Base-by-base conservation (phyloP, 78 protist genomes). In the Dictyostelium intermedium region DNA sequence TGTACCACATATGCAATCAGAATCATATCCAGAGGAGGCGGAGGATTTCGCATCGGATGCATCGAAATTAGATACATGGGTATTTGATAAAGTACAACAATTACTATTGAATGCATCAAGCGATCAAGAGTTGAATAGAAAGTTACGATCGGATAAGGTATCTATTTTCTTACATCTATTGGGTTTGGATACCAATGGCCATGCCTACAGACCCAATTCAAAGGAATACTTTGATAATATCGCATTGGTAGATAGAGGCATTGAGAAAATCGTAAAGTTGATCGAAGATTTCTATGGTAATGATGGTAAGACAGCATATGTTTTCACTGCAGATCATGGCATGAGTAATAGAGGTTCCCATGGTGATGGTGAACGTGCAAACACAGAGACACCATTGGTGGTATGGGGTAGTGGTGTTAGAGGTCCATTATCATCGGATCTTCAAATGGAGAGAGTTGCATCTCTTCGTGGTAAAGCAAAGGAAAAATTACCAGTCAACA, bases 301-400 rank as follows among this genome's bases (percentile, higher is more conserved):
- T 35, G 97, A 97, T 74, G 86, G 30, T 18, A 63, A 53, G 13
- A 98, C 99, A 13, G 93, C 97, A 13, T 98, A 53, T 34, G 50
- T 98, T 30, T 95, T 97, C 66, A 97, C 98, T 0, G 97, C 98
- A 9, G 99, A 98, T 47, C 99, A 98, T 73, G 99, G 99, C 50
- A 98, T 98, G 99, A 91, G 91, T 32, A 87, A 96, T 91, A 76
- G 92, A 34, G 96, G 96, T 32, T 91, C 97, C 20, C 99, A 98
- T 41, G 99, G 99, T 50, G 98, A 95, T 56, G 99, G 99, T 37
- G 97, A 96, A 14, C 91, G 97, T 23, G 96, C 92, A 14, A 85
- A 91, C 82, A 98, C 99, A 1, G 95, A 83, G n/a, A 97, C 98
- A n/a, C 99, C 99, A 23, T 66, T 97, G 6, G 95, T 98, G 9